A percentile compares a stretch with the other conserved stretches of the same genome.
phyloP scores from a whole-genome alignment of 2,329 filamentous ascomycete species.

The Pestalotiopsis sp. region DNA sequence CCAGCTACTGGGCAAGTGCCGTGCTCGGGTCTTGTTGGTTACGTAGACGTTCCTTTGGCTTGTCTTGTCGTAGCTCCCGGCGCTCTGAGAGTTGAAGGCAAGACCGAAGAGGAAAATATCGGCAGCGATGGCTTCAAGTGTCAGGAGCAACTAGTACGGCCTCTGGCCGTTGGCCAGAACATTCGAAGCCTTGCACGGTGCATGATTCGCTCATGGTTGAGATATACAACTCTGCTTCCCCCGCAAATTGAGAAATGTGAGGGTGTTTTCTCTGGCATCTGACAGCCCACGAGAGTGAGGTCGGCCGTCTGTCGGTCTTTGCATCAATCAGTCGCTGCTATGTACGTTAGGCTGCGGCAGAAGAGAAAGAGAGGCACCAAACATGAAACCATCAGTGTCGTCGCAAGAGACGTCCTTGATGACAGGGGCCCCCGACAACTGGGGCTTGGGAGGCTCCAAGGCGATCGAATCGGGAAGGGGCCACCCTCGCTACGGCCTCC shows the following conservation, averaged over 20 bases:
- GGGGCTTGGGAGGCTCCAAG: conserved; percentile 1
- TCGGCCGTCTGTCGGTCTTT: not conserved
- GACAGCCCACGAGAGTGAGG: not conserved
- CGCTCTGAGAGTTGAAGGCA: not conserved
- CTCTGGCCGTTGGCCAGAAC: not conserved
- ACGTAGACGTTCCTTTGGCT: not conserved
- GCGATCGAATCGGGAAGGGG: not conserved
- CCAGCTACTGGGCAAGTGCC: not conserved
- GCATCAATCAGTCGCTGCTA: not conserved
- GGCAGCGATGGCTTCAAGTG: not conserved
- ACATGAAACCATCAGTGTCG: conserved; percentile 12
- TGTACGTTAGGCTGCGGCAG: not conserved
- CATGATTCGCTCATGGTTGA: not conserved
- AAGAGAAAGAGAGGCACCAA: not conserved
- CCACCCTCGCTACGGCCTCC: not conserved
- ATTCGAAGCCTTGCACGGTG: not conserved
- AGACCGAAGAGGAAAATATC: not conserved
- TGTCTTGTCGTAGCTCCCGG: not conserved
- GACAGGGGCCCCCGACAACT: not conserved
- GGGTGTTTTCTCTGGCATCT: not conserved
- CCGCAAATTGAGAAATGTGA: not conserved
- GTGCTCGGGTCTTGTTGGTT: not conserved
- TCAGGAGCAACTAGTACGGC: not conserved
- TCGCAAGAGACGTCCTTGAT: conserved; percentile 3
- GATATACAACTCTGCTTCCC: not conserved